phyloP scores from a whole-genome alignment of 176 grass and related monocot genomes.

The Cymbopogon citratus region DNA sequence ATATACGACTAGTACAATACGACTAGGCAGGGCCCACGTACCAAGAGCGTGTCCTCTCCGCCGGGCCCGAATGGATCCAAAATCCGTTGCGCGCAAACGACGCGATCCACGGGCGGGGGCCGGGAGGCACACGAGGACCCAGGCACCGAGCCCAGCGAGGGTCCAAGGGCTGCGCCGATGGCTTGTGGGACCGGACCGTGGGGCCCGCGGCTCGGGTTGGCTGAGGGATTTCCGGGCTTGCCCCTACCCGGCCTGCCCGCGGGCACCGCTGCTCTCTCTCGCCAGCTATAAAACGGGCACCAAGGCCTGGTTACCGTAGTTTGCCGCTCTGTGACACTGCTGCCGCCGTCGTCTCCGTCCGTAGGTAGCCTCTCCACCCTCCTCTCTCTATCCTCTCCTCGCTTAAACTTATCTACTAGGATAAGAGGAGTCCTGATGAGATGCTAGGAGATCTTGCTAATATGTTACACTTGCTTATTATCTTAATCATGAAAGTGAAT shows the following conservation, averaged over 20 bases:
- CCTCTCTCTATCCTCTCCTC: background rate
- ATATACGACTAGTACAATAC: too few relatives aligned
- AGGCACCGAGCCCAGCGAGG: too few relatives aligned
- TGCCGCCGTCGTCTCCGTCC: background rate
- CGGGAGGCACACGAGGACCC: too few relatives aligned
- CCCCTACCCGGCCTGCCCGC: conserved; percentile 8
- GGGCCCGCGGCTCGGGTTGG: too few relatives aligned
- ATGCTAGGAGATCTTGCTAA: background rate
- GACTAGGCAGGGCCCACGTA: background rate
- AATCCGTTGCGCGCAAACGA: background rate
- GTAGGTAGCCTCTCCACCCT: background rate
- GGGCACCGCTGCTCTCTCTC: background rate
- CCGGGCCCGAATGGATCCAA: background rate
- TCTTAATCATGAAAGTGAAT: background rate
- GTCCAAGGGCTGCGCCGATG: too few relatives aligned
- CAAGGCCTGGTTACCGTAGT: conserved; percentile 9
- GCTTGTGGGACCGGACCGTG: too few relatives aligned
- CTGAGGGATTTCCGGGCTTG: conserved; percentile 25
- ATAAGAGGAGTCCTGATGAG: background rate
- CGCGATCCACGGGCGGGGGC: background rate
- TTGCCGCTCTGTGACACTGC: conserved; percentile 24
- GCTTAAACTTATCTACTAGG: background rate
- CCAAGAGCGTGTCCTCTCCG: background rate
- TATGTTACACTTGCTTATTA: too few relatives aligned
- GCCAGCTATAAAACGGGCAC: conserved; percentile 20